Base-by-base conservation (phyloP, 768 basidiomycete species). In the Chalciporus pseudorubinellus region DNA sequence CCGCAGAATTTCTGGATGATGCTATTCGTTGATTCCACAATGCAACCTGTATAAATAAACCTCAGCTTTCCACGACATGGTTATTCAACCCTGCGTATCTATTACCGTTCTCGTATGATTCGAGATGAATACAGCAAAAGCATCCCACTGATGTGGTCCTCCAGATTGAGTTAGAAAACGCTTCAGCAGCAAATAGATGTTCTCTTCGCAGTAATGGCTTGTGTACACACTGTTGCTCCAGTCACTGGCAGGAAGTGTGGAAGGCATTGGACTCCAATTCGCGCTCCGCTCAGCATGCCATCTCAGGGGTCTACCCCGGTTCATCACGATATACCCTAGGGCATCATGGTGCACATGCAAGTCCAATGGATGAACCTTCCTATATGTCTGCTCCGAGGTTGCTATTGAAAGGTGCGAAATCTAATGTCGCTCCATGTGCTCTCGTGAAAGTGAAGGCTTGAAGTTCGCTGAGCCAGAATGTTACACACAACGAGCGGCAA, bases 171-270 rank as follows among this genome's bases (percentile, higher is more conserved):
- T 47, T 11, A 68, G 53, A 58, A 87, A 79, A 4, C 58, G 64
- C 41, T 76, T 66, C 13, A 72, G 75, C 1, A 89, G 74, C 38
- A 83, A 67, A 55, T 86, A 88, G 29, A 87, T 68, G 62, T 89
- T 88, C 65, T 89, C 87, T 72, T 89, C 87, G 67, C 85, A 89
- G 52, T 81, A 89, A 59, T 71, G 78, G 4, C 70, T 71, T 2
- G 85, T 87, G 66, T 87, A 87, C 24, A 71, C 52, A 52, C 64
- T 64, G 49, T 72, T 60, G 29, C 22, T 22, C 50, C 50, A 55
- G 22, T 50, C 42, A n/a, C n/a, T n/a, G n/a, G n/a, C n/a, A 18
- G 60, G 61, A 39, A 62, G 57, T 41, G 65, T 68, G 26, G 63
- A 56, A 52, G 60, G 36, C 56, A 58, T 59, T 16, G 29, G 22